Evolutionary conservation across 176 grass and related monocot species (phyloP).

Genomic region (Oryza punctata): DNA sequence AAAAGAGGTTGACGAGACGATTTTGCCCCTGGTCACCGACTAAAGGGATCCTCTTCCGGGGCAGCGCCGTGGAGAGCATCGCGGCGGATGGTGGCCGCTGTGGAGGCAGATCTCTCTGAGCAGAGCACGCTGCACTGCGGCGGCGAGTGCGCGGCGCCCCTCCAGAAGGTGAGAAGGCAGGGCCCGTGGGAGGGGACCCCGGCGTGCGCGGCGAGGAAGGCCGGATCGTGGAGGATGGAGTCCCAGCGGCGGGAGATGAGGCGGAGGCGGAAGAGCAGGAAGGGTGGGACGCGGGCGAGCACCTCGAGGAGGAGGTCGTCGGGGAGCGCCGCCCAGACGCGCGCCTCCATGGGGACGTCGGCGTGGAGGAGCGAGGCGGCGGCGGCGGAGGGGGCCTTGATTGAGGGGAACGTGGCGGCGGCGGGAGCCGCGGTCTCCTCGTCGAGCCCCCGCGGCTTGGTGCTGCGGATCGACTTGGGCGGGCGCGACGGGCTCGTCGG

Average conservation of each 20-base stretch:
- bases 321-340: conserved; percentile 69
- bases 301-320: conserved; percentile 83
- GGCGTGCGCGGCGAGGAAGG: conserved; percentile 77
- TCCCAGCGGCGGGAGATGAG: conserved; percentile 76
- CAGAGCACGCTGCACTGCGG: conserved; percentile 66
- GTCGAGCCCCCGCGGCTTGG: conserved; percentile 78
- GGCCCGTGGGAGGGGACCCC: conserved; percentile 74
- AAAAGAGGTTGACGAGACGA: too few species aligned
- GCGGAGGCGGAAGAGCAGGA: conserved; percentile 78
- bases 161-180: conserved; percentile 83
- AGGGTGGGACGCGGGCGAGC: conserved; percentile 87
- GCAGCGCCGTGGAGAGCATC: too few species aligned
- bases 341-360: conserved; percentile 72
- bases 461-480: conserved; percentile 71
- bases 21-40: too few species aligned
- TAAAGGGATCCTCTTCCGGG: too few species aligned
- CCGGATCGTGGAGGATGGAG: conserved; percentile 55
- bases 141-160: conserved; percentile 34
- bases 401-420: conserved; percentile 40
- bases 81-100: too few species aligned
- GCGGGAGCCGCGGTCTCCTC: conserved; percentile 76
- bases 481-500: conserved; percentile 72
- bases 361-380: conserved; percentile 31
- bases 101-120: too few species aligned
- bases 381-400: conserved; percentile 1